Percentiles rank a stretch among this genome's conserved stretches.
Evolutionary conservation across 2,329 filamentous ascomycete genomes (phyloP).

Genomic region (Penicillium olsonii): DNA sequence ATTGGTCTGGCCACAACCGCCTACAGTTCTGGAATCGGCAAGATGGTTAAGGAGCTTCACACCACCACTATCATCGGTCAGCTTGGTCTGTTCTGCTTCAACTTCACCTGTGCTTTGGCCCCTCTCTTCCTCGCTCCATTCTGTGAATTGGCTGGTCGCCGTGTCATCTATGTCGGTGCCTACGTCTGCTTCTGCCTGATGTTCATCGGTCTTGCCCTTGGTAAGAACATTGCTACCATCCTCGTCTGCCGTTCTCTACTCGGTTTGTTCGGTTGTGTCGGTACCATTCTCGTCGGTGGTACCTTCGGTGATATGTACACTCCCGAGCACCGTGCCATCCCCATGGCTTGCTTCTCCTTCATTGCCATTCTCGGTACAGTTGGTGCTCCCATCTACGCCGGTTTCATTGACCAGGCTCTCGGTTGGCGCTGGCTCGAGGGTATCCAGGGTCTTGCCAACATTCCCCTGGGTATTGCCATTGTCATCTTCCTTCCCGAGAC

Average conservation of each 20-base stretch:
- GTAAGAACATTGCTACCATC: conserved; percentile 52
- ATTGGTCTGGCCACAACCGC: conserved; percentile 58
- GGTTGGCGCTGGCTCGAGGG: conserved; percentile 59
- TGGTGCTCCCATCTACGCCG: conserved; percentile 55
- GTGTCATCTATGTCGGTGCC: conserved; percentile 49
- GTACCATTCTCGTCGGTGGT: conserved; percentile 53
- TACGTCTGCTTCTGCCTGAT: conserved; percentile 50
- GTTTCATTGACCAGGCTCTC: conserved; percentile 55
- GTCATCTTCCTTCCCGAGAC: conserved; percentile 50
- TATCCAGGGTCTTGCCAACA: conserved; percentile 54
- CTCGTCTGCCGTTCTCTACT: conserved; percentile 50
- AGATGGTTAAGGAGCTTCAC: conserved; percentile 50
- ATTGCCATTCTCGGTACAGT: conserved; percentile 56
- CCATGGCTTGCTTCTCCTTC: conserved; percentile 53
- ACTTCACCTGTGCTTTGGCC: conserved; percentile 51
- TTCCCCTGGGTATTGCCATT: conserved; percentile 50
- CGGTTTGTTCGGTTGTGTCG: conserved; percentile 53
- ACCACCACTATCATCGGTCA: conserved; percentile 48
- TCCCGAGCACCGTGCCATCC: conserved; percentile 47
- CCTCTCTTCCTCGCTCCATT: conserved; percentile 53
- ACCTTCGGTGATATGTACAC: conserved; percentile 54
- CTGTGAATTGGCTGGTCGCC: conserved; percentile 52
- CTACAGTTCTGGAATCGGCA: conserved; percentile 52
- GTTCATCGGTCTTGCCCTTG: conserved; percentile 52
- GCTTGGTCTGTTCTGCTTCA: conserved; percentile 54